Evolutionary conservation across 164 flowering plant genomes (phyloP).

Genomic region (Liriodendron chinense): DNA sequence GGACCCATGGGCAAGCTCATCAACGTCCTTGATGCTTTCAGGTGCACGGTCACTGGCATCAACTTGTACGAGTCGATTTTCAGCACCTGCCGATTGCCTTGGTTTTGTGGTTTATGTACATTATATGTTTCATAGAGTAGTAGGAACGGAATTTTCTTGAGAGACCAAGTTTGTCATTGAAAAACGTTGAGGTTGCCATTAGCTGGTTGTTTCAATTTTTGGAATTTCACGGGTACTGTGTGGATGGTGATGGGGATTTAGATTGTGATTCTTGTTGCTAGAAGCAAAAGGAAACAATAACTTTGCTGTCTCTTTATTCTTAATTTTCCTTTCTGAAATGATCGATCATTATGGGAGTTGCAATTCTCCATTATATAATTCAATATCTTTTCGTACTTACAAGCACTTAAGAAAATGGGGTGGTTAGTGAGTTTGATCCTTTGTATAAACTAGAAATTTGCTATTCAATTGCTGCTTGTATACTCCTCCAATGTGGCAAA

Average conservation of each 20-base stretch:
- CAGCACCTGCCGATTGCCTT: constrained; percentile 8
- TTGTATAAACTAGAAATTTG: too few species aligned
- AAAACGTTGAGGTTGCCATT: constrained; percentile 5
- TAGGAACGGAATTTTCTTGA: not conserved
- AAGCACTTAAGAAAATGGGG: too few species aligned
- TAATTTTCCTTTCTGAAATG: not conserved
- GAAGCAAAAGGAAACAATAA: not conserved
- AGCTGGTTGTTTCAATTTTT: not conserved
- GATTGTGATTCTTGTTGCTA: not conserved
- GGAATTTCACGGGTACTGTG: not conserved
- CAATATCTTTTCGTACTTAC: too few species aligned
- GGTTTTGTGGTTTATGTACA: constrained; percentile 43
- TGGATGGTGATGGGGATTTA: not conserved
- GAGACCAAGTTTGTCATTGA: not conserved
- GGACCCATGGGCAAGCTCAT: constrained; percentile 15
- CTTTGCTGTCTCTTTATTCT: not conserved
- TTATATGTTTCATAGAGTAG: constrained; percentile 18
- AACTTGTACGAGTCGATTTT: constrained; percentile 11
- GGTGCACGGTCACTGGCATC: constrained; percentile 12
- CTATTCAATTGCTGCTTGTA: too few species aligned
- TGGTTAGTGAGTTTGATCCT: too few species aligned
- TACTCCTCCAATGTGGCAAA: too few species aligned
- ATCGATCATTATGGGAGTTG: not conserved
- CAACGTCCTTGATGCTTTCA: constrained; percentile 4
- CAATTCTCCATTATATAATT: not conserved